These are phyloP conservation scores for Mycena chlorophos DNA, from an alignment of 768 basidiomycete genomes.

Conservation along the genomic window DNA sequence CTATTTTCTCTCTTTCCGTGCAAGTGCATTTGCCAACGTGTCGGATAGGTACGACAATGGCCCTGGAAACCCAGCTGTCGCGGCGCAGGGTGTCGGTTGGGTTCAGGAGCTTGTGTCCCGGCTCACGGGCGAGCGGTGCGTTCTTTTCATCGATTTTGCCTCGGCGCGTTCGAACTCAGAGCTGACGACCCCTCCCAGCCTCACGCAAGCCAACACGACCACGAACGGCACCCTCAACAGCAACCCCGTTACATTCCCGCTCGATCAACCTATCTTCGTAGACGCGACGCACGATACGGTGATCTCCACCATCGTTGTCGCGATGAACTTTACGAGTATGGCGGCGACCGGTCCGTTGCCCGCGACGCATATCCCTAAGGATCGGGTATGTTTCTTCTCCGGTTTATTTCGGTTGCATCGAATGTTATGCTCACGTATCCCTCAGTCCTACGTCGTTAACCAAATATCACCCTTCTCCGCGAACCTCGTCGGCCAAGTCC, in stretches of 20 bases:
- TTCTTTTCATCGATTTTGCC: no score
- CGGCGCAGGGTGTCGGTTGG: constrained; percentile 65
- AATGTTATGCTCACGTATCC: constrained; percentile 39
- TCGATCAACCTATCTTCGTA: constrained; percentile 61
- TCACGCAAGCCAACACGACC: constrained; percentile 68
- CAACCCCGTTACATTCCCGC: constrained; percentile 52
- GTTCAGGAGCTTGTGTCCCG: constrained; percentile 72
- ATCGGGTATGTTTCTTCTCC: constrained; percentile 42
- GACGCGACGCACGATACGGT: constrained; percentile 78
- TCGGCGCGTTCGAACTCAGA: no score
- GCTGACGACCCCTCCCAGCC: constrained; percentile 49
- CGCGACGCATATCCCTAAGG: constrained; percentile 53
- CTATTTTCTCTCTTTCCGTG: no score
- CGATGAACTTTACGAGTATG: constrained; percentile 70
- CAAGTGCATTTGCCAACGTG: not conserved
- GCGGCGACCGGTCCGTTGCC: constrained; percentile 66
- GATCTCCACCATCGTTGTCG: constrained; percentile 68
- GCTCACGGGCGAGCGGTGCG: constrained; percentile 59
- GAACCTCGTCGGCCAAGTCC: constrained; percentile 49
- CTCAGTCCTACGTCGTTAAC: constrained; percentile 35
- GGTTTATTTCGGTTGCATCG: constrained; percentile 5
- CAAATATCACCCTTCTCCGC: constrained; percentile 36
- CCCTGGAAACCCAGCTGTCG: constrained; percentile 67
- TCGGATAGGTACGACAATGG: constrained; percentile 55
- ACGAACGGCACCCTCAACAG: constrained; percentile 69